These are phyloP conservation scores for Cyberlindnera misumaiensis DNA, from an alignment of 805 yeast species.

Conservation along the genomic window DNA sequence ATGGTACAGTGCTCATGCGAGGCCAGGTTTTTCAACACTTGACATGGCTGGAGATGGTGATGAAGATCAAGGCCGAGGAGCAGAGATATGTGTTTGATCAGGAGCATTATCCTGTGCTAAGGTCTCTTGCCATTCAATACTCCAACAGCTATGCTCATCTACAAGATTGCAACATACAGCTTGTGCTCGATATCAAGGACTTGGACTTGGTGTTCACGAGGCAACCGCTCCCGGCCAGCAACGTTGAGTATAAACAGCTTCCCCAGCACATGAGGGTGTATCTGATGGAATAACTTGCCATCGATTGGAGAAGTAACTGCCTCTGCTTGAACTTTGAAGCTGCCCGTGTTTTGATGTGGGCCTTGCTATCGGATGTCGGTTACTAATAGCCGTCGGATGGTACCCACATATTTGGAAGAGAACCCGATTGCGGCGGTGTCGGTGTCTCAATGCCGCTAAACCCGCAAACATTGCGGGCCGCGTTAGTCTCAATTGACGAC, in stretches of 20 bases:
- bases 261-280: constrained; percentile 8
- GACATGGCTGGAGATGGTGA: not conserved
- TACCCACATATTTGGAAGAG: no score
- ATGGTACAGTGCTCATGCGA: constrained; percentile 2
- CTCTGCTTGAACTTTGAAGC: no score
- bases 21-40: constrained; percentile 7
- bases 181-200: constrained; percentile 9
- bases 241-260: constrained; percentile 7
- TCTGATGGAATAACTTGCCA: constrained; percentile 3
- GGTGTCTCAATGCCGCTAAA: no score
- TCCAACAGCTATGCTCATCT: constrained; percentile 17
- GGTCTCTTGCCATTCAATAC: constrained; percentile 8
- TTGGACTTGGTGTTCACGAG: constrained; percentile 7
- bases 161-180: constrained; percentile 12
- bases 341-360: no score
- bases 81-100: constrained; percentile 8
- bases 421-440: no score
- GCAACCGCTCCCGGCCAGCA: constrained; percentile 6
- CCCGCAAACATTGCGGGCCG: no score
- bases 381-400: no score
- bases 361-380: no score
- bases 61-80: constrained; percentile 3
- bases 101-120: constrained; percentile 11
- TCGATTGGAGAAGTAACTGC: no score
- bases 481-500: no score